A percentile compares a stretch with the other conserved stretches of the same genome.
These are phyloP conservation scores for Mytilinidion resinicola DNA, from an alignment of 495 filamentous ascomycete species.

Conservation along the genomic window DNA sequence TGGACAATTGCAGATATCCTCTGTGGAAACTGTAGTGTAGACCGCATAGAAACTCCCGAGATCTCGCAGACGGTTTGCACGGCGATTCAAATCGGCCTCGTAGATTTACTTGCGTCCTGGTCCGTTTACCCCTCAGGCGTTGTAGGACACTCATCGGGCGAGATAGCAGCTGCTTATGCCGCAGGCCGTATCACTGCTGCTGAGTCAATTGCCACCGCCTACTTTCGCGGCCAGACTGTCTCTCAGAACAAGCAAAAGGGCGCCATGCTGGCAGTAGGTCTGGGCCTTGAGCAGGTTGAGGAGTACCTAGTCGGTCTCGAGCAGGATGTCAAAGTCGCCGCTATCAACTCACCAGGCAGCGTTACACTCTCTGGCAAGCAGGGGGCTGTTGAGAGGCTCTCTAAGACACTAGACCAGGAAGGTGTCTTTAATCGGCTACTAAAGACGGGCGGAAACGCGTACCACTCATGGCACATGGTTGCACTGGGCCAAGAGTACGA, in stretches of 20 bases:
- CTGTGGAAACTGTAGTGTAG: background rate
- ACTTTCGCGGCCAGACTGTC: slow-evolving; percentile 7
- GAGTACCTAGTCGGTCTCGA: background rate
- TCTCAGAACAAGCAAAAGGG: background rate
- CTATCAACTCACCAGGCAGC: slow-evolving; percentile 7
- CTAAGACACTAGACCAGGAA: background rate
- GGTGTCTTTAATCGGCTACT: background rate
- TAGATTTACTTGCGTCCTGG: background rate
- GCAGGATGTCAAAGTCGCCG: background rate
- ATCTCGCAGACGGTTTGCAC: slow-evolving; percentile 14
- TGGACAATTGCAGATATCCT: slow-evolving; percentile 8
- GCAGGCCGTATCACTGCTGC: slow-evolving; percentile 4
- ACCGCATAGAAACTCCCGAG: too few relatives aligned
- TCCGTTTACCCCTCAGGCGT: slow-evolving; percentile 4
- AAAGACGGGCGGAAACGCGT: slow-evolving; percentile 16
- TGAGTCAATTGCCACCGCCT: slow-evolving; percentile 11
- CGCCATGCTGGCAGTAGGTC: slow-evolving; percentile 5
- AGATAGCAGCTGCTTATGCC: slow-evolving; percentile 18
- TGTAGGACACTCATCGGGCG: slow-evolving; percentile 17
- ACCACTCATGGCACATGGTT: slow-evolving; percentile 18
- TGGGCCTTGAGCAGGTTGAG: background rate
- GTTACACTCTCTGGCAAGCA: slow-evolving; percentile 11
- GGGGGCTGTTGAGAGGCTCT: background rate
- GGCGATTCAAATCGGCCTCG: slow-evolving; percentile 17
- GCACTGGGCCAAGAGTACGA: background rate